Conservation (phyloP, 176 grass and related monocot species). For the Musa schizocarpa region DNA sequence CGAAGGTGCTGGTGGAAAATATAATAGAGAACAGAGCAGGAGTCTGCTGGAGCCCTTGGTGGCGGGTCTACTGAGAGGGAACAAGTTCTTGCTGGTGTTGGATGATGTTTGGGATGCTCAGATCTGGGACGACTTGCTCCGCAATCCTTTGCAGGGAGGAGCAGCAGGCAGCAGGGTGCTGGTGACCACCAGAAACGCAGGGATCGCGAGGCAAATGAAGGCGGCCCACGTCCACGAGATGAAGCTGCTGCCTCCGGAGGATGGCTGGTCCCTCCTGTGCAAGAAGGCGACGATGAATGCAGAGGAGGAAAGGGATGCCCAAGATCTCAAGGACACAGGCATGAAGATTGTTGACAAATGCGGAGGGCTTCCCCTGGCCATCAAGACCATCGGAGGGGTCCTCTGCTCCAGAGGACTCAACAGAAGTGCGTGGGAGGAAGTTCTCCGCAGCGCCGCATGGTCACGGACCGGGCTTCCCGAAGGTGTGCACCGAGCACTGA, state of each 20-base stretch:
- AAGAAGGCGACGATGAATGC: too few species aligned
- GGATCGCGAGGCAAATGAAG: conserved; percentile 34
- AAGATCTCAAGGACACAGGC: too few species aligned
- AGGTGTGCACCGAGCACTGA: neutral
- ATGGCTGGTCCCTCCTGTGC: neutral
- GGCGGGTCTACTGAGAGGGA: conserved; percentile 23
- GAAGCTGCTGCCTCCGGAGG: conserved; percentile 24
- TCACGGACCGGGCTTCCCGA: neutral
- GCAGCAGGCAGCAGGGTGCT: conserved; percentile 45
- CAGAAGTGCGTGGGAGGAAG: neutral
- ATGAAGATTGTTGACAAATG: too few species aligned
- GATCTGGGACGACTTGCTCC: conserved; percentile 41
- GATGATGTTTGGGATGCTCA: conserved; percentile 38
- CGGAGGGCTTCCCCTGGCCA: too few species aligned
- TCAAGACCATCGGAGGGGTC: too few species aligned
- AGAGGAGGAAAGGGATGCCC: too few species aligned
- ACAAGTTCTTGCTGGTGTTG: conserved; percentile 47
- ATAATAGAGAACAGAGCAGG: conserved; percentile 12
- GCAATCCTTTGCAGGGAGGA: conserved; percentile 22
- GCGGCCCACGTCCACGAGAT: conserved; percentile 35
- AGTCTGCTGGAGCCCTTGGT: conserved; percentile 26
- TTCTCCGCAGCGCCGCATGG: neutral
- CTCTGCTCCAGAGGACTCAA: too few species aligned
- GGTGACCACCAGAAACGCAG: conserved; percentile 30
- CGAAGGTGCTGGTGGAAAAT: conserved; percentile 28